phyloP scores from a whole-genome alignment of 2,329 filamentous ascomycete species.

The Colletotrichum echinochloae region DNA sequence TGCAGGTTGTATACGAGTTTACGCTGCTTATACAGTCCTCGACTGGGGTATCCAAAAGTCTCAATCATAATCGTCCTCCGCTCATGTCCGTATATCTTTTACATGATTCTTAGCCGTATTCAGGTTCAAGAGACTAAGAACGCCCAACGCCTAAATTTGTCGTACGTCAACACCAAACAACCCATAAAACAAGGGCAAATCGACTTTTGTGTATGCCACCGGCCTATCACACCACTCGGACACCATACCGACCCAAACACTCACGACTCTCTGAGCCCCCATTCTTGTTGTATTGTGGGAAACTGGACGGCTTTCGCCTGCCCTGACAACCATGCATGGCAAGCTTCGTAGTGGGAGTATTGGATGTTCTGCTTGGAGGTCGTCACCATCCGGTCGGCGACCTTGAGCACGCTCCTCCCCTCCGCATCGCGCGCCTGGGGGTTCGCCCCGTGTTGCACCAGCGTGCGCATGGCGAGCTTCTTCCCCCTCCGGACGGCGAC shows the following conservation, averaged over 20 bases:
- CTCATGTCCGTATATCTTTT: background rate
- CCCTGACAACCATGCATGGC: slow-evolving; percentile 59
- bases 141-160: background rate
- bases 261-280: slow-evolving; percentile 45
- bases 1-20: slow-evolving; percentile 46
- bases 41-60: slow-evolving; percentile 22
- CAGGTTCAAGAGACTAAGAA: background rate
- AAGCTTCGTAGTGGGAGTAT: slow-evolving; percentile 59
- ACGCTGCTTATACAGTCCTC: background rate
- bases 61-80: background rate
- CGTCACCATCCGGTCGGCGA: slow-evolving; percentile 57
- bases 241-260: background rate
- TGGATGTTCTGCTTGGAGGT: slow-evolving; percentile 48
- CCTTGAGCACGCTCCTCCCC: slow-evolving; percentile 59
- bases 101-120: background rate
- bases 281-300: slow-evolving; percentile 56
- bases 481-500: slow-evolving; percentile 65
- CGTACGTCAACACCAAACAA: background rate
- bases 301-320: slow-evolving; percentile 51
- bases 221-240: background rate
- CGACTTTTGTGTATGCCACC: slow-evolving; percentile 26
- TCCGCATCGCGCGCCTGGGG: slow-evolving; percentile 59
- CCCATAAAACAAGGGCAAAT: background rate
- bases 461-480: slow-evolving; percentile 62
- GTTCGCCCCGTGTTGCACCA: slow-evolving; percentile 61